Evolutionary conservation across 2,329 filamentous ascomycete species (phyloP), one percentile per base, ranked within the genome.

Genomic region (Gaeumannomyces tritici): DNA sequence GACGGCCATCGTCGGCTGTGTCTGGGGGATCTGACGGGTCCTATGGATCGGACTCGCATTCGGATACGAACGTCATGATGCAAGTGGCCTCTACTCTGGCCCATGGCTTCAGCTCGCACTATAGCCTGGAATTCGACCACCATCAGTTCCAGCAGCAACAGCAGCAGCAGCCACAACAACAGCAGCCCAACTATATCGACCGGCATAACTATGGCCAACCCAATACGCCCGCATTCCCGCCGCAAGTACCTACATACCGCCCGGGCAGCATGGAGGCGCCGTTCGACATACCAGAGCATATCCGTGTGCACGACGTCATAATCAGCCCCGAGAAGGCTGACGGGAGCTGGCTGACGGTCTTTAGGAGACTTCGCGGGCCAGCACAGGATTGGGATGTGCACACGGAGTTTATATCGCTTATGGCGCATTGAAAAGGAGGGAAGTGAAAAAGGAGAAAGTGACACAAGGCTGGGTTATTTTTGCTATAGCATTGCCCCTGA

Each of bases 261-360:
- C 24, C 21, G 21, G 18, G 66, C 29, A 68, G 66, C 59, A 64
- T 62, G 13, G 70, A 73, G 57, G 64, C 72, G 59, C 71, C 72
- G 18, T 73, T 71, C 61, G 71, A 70, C n/a, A 63, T 74, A 21
- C 71, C 71, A 0, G 71, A 74, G 66, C 64, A 68, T 33, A 66
- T 69, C 18, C 66, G 72, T 9, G 70, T 74, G 51, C 70, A 71
- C 31, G 67, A 71, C 26, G 67, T 69, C 5, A 68, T 72, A 6
- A 70, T 73, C 54, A 70, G 70, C 21, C 65, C 66, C 4, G 69
- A 72, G 54, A 69, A 68, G 61, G 71, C 69, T 55, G 69, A 71
- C 29, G 71, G 71, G 33, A 72, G 65, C 61, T 71, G 70, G 68
- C 68, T 73, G 18, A 70, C 69, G 62, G 66, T 72, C 62, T 72